These are phyloP conservation scores for Thymus mandschuricus DNA, from an alignment of 257 asterid genomes.

Conservation along the genomic window DNA sequence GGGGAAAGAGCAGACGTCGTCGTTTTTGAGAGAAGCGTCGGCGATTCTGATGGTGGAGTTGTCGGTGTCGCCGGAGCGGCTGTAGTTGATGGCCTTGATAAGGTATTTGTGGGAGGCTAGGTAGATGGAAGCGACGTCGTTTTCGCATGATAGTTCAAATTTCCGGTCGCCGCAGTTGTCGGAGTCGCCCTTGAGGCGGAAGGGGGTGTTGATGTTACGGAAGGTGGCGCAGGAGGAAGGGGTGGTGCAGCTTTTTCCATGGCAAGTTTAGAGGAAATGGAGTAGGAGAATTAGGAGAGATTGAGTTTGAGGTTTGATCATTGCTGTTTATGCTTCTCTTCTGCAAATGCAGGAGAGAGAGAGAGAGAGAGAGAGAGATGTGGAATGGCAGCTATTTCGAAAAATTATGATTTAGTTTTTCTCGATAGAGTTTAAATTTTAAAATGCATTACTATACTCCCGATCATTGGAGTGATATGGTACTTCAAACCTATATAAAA, in stretches of 20 bases:
- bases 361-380: too few species aligned
- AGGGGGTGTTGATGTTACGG: constrained; percentile 38
- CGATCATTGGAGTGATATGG: too few species aligned
- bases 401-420: too few species aligned
- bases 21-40: constrained; percentile 29
- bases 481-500: too few species aligned
- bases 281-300: background rate
- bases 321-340: background rate
- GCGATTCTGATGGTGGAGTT: constrained; percentile 34
- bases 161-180: constrained; percentile 41
- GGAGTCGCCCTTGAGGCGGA: constrained; percentile 46
- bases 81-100: constrained; percentile 42
- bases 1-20: constrained; percentile 26
- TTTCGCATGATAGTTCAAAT: constrained; percentile 39
- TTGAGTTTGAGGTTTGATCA: background rate
- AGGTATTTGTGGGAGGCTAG: constrained; percentile 24
- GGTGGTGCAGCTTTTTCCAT: constrained; percentile 27
- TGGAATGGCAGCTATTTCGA: too few species aligned
- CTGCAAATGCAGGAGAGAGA: background rate
- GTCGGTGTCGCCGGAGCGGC: constrained; percentile 19
- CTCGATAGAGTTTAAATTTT: too few species aligned
- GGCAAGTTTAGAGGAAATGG: background rate
- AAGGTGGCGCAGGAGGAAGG: constrained; percentile 45
- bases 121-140: constrained; percentile 27
- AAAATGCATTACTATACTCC: too few species aligned